Conservation (phyloP, 805 yeast species). For the Zygosaccharomyces lentus region DNA sequence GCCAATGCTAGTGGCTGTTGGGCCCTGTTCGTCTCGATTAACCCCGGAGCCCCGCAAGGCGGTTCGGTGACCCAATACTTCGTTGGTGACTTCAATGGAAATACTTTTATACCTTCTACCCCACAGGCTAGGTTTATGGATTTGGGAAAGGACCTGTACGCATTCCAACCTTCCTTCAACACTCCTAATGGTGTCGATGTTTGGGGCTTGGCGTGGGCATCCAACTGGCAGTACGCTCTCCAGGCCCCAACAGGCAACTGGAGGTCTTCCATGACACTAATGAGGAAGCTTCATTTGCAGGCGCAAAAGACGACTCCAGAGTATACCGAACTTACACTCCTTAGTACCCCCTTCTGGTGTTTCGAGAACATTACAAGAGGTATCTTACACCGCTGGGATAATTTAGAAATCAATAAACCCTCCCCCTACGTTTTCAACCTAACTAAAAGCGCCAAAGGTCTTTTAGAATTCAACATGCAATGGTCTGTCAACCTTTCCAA, state of each 20-base stretch:
- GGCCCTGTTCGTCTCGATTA: slow-evolving; percentile 39
- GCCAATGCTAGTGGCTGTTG: slow-evolving; percentile 25
- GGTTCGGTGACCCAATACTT: slow-evolving; percentile 41
- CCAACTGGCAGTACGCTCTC: slow-evolving; percentile 41
- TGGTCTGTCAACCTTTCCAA: slow-evolving; percentile 19
- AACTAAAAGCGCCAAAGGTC: slow-evolving; percentile 17
- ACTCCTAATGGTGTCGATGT: slow-evolving; percentile 28
- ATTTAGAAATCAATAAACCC: slow-evolving; percentile 1
- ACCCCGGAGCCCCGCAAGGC: slow-evolving; percentile 42
- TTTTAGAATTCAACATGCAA: slow-evolving; percentile 26
- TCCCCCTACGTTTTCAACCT: slow-evolving; percentile 5
- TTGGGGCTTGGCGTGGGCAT: slow-evolving; percentile 42
- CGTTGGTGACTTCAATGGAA: slow-evolving; percentile 41
- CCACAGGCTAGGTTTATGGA: slow-evolving; percentile 33
- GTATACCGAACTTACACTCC: slow-evolving; percentile 16
- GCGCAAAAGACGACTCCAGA: slow-evolving; percentile 29
- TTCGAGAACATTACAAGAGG: background rate
- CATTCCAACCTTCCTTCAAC: slow-evolving; percentile 36
- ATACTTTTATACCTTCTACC: slow-evolving; percentile 33
- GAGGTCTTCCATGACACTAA: slow-evolving; percentile 37
- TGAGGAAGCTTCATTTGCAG: slow-evolving; percentile 31
- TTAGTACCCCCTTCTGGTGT: slow-evolving; percentile 27
- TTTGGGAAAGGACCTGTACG: slow-evolving; percentile 40
- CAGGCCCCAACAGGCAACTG: slow-evolving; percentile 37
- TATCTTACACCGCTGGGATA: background rate